A percentile compares a stretch with the other conserved stretches of the same genome.
Conservation (phyloP, 1,139 yeast genomes). For the Groenewaldozyma sp. region DNA sequence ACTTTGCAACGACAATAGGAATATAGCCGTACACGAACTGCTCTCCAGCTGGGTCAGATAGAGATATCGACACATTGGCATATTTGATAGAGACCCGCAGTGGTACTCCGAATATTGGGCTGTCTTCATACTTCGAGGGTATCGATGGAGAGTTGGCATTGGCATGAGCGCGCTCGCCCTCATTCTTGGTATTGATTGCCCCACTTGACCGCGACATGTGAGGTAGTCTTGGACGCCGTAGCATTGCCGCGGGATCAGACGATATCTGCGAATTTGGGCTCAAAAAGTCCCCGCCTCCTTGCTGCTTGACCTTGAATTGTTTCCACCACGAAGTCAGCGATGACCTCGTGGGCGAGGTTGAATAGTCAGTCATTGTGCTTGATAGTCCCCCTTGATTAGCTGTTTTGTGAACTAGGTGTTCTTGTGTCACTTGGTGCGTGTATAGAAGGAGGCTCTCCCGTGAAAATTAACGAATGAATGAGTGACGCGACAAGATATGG, state of each 20-base stretch:
- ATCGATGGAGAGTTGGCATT: slow-evolving; percentile 6
- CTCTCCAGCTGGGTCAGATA: slow-evolving; percentile 41
- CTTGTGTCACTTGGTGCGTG: too few species aligned
- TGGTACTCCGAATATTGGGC: slow-evolving; percentile 77
- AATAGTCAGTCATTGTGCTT: slow-evolving; percentile 4
- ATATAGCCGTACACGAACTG: slow-evolving; percentile 66
- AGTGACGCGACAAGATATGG: too few species aligned
- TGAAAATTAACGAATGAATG: too few species aligned
- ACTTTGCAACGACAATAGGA: slow-evolving; percentile 89
- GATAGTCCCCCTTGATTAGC: too few species aligned
- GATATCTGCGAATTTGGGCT: slow-evolving; percentile 4
- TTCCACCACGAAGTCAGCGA: slow-evolving; percentile 37
- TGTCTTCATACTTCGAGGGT: slow-evolving; percentile 20
- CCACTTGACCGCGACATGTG: slow-evolving; percentile 26
- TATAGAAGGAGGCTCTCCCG: too few species aligned
- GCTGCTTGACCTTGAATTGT: slow-evolving; percentile 28
- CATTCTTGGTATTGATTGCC: slow-evolving; percentile 12
- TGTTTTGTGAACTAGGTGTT: too few species aligned
- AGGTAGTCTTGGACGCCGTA: slow-evolving; percentile 21
- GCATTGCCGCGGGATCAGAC: too few species aligned
- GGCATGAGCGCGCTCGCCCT: slow-evolving; percentile 1
- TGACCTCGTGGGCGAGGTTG: slow-evolving; percentile 28
- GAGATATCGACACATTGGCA: slow-evolving; percentile 68
- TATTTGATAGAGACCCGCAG: slow-evolving; percentile 58
- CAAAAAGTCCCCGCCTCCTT: slow-evolving; percentile 10